phyloP scores from a whole-genome alignment of 768 basidiomycete genomes.

The Stropharia rugosoannulata region DNA sequence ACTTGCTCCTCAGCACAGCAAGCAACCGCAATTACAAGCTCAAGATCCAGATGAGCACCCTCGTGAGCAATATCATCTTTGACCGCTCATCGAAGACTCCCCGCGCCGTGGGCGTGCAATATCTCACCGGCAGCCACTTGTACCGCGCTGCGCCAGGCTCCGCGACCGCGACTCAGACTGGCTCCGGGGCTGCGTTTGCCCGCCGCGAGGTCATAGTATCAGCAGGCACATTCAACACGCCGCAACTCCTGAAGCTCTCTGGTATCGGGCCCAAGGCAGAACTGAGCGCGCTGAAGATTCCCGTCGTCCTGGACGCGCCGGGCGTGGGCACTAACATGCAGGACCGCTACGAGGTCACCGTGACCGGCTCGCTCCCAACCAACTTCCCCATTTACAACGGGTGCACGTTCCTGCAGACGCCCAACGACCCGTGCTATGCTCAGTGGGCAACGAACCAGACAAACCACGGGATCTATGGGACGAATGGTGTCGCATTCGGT shows the following conservation, averaged over 20 bases:
- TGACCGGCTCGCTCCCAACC: not conserved
- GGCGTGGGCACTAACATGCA: conserved; percentile 5
- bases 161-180: not conserved
- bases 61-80: not conserved
- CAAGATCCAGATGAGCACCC: not conserved
- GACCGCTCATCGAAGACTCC: not conserved
- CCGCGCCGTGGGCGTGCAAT: not conserved
- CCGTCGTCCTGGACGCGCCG: not conserved
- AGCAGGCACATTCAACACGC: not conserved
- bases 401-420: conserved; percentile 3
- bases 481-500: not conserved
- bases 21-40: not conserved
- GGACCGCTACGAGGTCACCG: conserved; percentile 1
- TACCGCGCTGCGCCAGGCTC: not conserved
- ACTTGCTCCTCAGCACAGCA: not conserved
- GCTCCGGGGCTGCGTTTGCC: not conserved
- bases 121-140: not conserved
- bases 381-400: conserved; percentile 1
- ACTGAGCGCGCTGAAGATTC: not conserved
- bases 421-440: not conserved
- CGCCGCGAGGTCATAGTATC: conserved; percentile 1
- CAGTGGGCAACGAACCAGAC: not conserved
- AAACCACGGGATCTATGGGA: conserved; percentile 2
- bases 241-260: conserved; percentile 1
- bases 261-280: conserved; percentile 2